Base-by-base conservation (phyloP, 2,329 filamentous ascomycete species). In the Ophiocordyceps unilateralis region DNA sequence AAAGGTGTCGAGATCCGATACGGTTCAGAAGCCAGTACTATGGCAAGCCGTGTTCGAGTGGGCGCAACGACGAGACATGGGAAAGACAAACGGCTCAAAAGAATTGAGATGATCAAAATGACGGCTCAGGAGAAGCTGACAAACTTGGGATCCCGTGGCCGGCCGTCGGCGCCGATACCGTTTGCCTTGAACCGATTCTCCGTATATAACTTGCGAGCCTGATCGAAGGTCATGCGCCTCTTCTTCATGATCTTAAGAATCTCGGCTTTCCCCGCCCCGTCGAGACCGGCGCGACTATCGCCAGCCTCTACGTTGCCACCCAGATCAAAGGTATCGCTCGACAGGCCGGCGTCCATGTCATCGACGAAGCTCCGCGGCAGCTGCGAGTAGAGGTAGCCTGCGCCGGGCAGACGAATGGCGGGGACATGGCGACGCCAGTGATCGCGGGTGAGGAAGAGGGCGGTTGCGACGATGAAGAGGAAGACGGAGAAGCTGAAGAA, bases 231-330 rank as follows among this genome's bases (percentile, higher is more conserved):
- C 49, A 96, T 74, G 45, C 79, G 73, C 49, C 78, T 72, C 58
- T 72, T 78, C 73, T 86, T 89, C 91, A 98, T 98, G 52, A 98
- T 88, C 52, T 74, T 74, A 54, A 87, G 73, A 37, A 98, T 78
- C 60, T 93, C 85, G 34, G 70, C 65, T 68, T 96, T 96, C 44
- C 76, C 83, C 40, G 66, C 68, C 50, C 82, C 78, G 57, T 96
- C 88, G 17, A 98, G 69, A 0, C 91, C 91, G 0, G 77, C 75
- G 50, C 91, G 76, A 24, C 70, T 69, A 58, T 98, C 91, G 41
- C 83, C 83, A 12, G 73, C 75, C 45, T 80, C 78, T 28, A 98
- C 68, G 57, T 98, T 98, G 48, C 72, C 75, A 10, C 70, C 66
- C 22, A 98, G 73, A 55, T 94, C 83, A 59, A 98, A 98, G 43